Evolutionary conservation across 2,329 filamentous ascomycete species (phyloP), one percentile per base, ranked within the genome.

Genomic region (Trichocomaceae sp.): DNA sequence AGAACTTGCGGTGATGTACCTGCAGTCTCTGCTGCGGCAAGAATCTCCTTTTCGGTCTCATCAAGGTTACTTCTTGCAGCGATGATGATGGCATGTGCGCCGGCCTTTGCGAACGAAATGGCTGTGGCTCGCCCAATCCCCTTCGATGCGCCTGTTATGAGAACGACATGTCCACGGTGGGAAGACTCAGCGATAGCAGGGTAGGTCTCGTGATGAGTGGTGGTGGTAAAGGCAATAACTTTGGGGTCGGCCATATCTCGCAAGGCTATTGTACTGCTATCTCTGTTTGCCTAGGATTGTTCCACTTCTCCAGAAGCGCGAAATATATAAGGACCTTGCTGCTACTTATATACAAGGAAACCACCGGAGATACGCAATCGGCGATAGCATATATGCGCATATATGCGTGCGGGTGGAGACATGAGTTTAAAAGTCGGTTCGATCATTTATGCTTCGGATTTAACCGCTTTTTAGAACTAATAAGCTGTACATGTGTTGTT

Each of bases 81-180:
- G 19, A 85, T 69, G 15, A 76, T 77, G 54, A 86, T 80, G 26
- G 68, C 64, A 0, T 75, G 72, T 29, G 76, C 77, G 4, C 78
- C 78, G 4, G 81, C 80, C 59, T 69, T 69, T 19, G 81, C 82
- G 60, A 77, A 85, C 9, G 79, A 76, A n/a, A 79, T 62, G 1
- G 80, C 81, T 3, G 76, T 79, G 13, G 76, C 73, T 2, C 70
- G 71, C 5, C 83, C 82, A 35, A 83, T 75, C 2, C 81, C 80
- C 39, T 75, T 77, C 2, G 77, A 79, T 0, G 77, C 80, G 8
- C 81, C 82, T 0, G 76, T 81, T 50, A 85, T 76, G 55, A 85
- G 72, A 46, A 79, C 68, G 4, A 67, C 62, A 58, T 74, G 74
- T 31, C 71, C 71, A 10, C 62, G 50, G 29, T 77, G 72, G 57